Base-by-base conservation (phyloP, 106 monocot genomes). In the Phalaenopsis aphrodite region DNA sequence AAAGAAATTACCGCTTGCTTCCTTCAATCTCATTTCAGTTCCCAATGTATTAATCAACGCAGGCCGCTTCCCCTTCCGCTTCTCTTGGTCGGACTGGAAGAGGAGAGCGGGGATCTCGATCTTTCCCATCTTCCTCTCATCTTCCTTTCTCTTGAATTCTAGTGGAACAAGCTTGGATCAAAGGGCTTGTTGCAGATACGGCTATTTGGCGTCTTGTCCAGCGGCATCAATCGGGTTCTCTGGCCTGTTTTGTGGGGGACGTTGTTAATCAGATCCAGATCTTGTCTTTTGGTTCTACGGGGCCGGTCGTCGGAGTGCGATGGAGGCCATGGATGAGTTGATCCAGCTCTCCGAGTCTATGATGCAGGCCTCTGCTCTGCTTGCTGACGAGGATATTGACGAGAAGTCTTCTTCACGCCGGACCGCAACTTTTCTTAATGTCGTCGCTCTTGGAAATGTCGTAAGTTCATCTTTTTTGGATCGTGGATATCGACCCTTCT, bases 251-350 rank as follows among this genome's bases (percentile, higher is more conserved):
- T 24, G 30, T 30, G 30, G 30, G 30, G n/a, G 68, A 9, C 2
- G 36, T 30, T 6, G 5, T 69, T 15, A 69, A 11, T 69, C 69
- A 68, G 77, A 82, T 82, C 77, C 58, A 52, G 58, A 74, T 84
- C 72, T 65, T 56, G 17, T 72, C 48, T 4, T 10, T 23, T 12
- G 41, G 36, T 76, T 11, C 24, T 12, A 18, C 74, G 45, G 52
- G 30, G 74, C 7, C 74, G 45, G n/a, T 75, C n/a, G 17, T 19
- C n/a, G 19, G 12, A 24, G 65, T 43, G 65, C 55, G 24, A 91
- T 91, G 91, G 91, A 91, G 56, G 87, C 89, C 36, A 87, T 92
- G 76, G 91, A 92, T 61, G 91, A 92, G 52, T 42, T 89, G 77
- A 56, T 81, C 56, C 81, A 92, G 81, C 91, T 92, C 8, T 84